Evolutionary conservation across 2,329 filamentous ascomycete species (phyloP).

Genomic region (Beauveria pseudobassiana): DNA sequence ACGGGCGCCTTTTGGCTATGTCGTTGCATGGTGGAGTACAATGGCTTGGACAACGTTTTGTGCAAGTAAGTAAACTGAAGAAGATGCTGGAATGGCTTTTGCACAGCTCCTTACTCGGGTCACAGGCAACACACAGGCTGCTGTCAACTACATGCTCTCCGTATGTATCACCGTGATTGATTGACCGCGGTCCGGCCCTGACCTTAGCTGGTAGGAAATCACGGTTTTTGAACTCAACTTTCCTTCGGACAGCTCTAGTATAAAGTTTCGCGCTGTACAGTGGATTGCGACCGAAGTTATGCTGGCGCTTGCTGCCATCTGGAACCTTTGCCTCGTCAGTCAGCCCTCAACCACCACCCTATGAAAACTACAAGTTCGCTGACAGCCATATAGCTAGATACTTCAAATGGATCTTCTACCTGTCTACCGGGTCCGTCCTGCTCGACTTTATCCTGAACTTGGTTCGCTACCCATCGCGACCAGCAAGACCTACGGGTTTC

Average conservation of each 20-base stretch:
- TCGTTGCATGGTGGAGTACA: constrained; percentile 59
- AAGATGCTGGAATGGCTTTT: not conserved
- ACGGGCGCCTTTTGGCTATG: constrained; percentile 48
- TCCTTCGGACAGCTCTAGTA: constrained; percentile 40
- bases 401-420: constrained; percentile 42
- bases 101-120: not conserved
- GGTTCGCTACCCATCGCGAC: constrained; percentile 54
- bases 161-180: constrained; percentile 23
- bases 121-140: constrained; percentile 40
- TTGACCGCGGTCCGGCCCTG: not conserved
- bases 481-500: constrained; percentile 48
- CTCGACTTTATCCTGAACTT: constrained; percentile 53
- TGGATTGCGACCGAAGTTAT: constrained; percentile 50
- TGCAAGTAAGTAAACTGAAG: constrained; percentile 30
- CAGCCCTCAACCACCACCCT: constrained; percentile 13
- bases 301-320: constrained; percentile 39
- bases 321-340: constrained; percentile 45
- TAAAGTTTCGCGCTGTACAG: constrained; percentile 53
- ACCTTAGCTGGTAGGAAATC: constrained; percentile 37
- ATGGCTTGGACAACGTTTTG: constrained; percentile 55
- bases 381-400: constrained; percentile 27
- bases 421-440: constrained; percentile 42
- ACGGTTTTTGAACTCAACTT: constrained; percentile 50
- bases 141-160: constrained; percentile 45
- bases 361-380: not conserved